Evolutionary conservation across 2,329 filamentous ascomycete species (phyloP), one percentile per base, ranked within the genome.

Genomic region (Didymella lethalis): DNA sequence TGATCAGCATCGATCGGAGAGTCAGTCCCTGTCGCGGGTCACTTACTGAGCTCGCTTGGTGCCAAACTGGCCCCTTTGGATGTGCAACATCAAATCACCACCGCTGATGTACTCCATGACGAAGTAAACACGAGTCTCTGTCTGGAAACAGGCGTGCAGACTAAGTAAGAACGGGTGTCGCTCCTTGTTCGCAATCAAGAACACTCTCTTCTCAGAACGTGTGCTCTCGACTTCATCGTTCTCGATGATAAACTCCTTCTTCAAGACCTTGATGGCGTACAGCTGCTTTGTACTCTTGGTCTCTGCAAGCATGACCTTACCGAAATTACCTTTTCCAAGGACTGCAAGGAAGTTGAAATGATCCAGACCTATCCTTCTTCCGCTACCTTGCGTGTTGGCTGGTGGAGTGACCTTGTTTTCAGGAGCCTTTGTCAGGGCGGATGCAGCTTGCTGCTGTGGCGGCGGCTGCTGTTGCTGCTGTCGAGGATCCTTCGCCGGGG

Each of bases 231-330:
- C 95, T 81, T 99, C 95, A 74, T 99, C 95, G 66, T 99, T 97
- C 77, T 99, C 96, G 63, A 99, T 99, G 75, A 99, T 99, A 77
- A 99, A 99, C 78, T 99, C 95, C 82, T 99, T 99, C 86, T 99
- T 99, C 68, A 99, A 82, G 36, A 99, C 95, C 80, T 99, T 99
- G 79, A 99, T 99, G 57, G 95, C 95, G 76, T 98, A 99, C 7
- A 99, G 84, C 77, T 94, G 91, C 78, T 93, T 92, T 10, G 91
- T 88, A 54, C 88, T 88, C 83, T 99, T 99, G 1, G 95, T 97
- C 80, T 99, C 96, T 2, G 95, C 95, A 77, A 99, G 83, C 95
- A 99, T 99, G 80, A 99, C 95, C 80, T 99, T 99, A 78, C 95
- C 95, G 75, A 99, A 99, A 80, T 99, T 99, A 81, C 95, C 95